A percentile compares a stretch with the other conserved stretches of the same genome.
Evolutionary conservation across 306 rosid genomes (phyloP).

Genomic region (Castanospermum australe): DNA sequence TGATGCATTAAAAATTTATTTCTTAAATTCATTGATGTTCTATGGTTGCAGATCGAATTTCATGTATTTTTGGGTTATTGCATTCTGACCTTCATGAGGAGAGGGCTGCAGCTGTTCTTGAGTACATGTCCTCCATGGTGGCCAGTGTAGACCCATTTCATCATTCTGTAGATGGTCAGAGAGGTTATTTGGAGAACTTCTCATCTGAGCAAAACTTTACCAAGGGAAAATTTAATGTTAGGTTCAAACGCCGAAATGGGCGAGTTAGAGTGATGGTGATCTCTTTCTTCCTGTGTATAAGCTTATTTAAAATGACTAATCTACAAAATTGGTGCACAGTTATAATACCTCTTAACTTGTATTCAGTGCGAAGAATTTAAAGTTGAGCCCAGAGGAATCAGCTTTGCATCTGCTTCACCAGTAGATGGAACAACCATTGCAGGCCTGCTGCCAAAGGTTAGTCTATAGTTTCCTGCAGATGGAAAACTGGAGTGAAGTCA

Average conservation of each 20-base stretch:
- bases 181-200: constrained; percentile 38
- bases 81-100: constrained; percentile 91
- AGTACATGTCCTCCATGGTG: constrained; percentile 84
- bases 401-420: constrained; percentile 49
- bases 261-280: constrained; percentile 84
- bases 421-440: constrained; percentile 50
- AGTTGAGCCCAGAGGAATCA: constrained; percentile 57
- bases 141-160: constrained; percentile 66
- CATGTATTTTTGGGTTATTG: constrained; percentile 71
- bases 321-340: constrained; percentile 24
- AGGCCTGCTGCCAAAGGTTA: constrained; percentile 81
- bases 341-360: constrained; percentile 1
- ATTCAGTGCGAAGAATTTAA: constrained; percentile 68
- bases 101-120: constrained; percentile 59
- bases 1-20: neutral
- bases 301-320: constrained; percentile 12
- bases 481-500: constrained; percentile 4
- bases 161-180: constrained; percentile 44
- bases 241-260: constrained; percentile 92
- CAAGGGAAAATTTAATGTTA: constrained; percentile 70
- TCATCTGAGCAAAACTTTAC: constrained; percentile 45
- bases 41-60: constrained; percentile 63
- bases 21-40: constrained; percentile 9
- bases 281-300: constrained; percentile 24
- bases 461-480: constrained; percentile 30